These are phyloP conservation scores for Dipodascopsis uninucleata DNA, from an alignment of 805 yeast species.

Conservation along the genomic window DNA sequence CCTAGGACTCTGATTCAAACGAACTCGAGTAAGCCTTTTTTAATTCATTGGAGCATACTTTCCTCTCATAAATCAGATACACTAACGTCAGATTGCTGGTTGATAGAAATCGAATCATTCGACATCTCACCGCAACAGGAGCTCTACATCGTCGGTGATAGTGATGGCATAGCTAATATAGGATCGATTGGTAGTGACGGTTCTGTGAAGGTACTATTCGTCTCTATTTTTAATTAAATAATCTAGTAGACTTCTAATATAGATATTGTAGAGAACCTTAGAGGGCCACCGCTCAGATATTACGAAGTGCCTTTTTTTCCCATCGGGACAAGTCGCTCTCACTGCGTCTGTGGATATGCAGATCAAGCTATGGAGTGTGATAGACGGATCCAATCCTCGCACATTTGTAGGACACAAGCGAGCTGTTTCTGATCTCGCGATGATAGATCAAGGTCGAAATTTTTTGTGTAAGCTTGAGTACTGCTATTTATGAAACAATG, in stretches of 20 bases:
- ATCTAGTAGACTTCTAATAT: no score
- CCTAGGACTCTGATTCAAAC: no score
- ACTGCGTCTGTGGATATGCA: slow-evolving; percentile 58
- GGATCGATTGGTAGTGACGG: no score
- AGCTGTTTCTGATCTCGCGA: slow-evolving; percentile 46
- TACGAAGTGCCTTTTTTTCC: slow-evolving; percentile 48
- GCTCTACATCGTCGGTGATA: slow-evolving; percentile 37
- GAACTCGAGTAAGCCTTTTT: no score
- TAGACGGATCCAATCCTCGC: slow-evolving; percentile 48
- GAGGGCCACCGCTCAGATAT: slow-evolving; percentile 54
- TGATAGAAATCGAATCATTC: slow-evolving; percentile 28
- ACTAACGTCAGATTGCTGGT: no score
- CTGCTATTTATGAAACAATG: background rate
- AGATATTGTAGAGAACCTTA: no score
- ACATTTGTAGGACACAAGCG: slow-evolving; percentile 49
- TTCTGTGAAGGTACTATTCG: no score
- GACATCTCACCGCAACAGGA: slow-evolving; percentile 37
- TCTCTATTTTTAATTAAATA: no score
- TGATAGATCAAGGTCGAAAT: slow-evolving; percentile 67
- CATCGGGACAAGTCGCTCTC: slow-evolving; percentile 59
- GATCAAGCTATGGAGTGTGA: slow-evolving; percentile 58
- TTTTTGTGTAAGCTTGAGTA: slow-evolving; percentile 51
- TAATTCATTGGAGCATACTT: no score
- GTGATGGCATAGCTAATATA: no score
- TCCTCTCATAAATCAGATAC: no score